phyloP scores from a whole-genome alignment of 75 land plant genomes.

The Azolla pinnata region DNA sequence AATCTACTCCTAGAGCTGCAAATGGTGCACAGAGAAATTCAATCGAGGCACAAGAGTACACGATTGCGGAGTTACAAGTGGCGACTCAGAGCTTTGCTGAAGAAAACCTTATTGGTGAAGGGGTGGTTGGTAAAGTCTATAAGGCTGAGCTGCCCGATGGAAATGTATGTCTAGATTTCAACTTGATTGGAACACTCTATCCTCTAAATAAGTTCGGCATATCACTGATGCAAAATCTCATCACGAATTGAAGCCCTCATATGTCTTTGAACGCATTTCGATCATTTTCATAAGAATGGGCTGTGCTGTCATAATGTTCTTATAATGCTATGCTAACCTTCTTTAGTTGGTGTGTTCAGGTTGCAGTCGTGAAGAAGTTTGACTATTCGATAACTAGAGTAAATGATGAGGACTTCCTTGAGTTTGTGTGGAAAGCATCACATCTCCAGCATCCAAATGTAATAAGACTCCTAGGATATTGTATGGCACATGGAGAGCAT shows the following conservation, averaged over 20 bases:
- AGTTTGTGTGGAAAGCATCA: conserved; percentile 35
- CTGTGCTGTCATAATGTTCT: too few species aligned
- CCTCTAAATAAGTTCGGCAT: too few species aligned
- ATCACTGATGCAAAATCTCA: too few species aligned
- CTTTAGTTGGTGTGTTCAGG: conserved; percentile 12
- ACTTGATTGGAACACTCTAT: background rate
- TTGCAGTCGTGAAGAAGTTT: conserved; percentile 56
- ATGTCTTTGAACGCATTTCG: background rate
- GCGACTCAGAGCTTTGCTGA: conserved; percentile 59
- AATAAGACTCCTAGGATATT: conserved; percentile 46
- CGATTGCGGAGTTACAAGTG: conserved; percentile 59
- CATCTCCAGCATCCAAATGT: conserved; percentile 50
- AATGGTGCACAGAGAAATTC: conserved; percentile 7
- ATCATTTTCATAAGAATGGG: background rate
- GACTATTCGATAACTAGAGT: conserved; percentile 28
- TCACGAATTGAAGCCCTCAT: background rate
- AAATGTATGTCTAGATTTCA: conserved; percentile 34
- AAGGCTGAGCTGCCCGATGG: conserved; percentile 56
- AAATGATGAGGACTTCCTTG: conserved; percentile 44
- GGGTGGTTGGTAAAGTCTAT: conserved; percentile 56
- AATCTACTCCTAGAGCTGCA: background rate
- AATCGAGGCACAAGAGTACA: conserved; percentile 27
- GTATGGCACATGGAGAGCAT: conserved; percentile 43
- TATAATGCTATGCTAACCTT: too few species aligned
- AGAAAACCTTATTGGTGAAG: conserved; percentile 51